Evolutionary conservation across 257 asterid species (phyloP).

Genomic region (Solanum tacnaense): DNA sequence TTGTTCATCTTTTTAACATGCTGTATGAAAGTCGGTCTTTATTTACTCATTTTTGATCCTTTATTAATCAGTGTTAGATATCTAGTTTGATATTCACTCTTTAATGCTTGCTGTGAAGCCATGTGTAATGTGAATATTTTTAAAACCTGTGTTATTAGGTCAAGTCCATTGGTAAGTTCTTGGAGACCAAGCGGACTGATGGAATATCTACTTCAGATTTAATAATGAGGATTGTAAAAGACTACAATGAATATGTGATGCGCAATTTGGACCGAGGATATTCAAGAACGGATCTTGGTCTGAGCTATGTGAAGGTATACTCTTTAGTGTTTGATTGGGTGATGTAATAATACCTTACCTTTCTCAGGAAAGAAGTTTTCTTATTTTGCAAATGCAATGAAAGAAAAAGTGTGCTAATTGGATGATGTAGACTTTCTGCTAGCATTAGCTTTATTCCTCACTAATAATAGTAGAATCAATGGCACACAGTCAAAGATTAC

Average conservation of each 20-base stretch:
- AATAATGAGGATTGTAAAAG: conserved; percentile 57
- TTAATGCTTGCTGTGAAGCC: background rate
- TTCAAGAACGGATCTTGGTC: conserved; percentile 54
- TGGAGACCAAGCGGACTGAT: conserved; percentile 49
- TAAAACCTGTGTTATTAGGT: conserved; percentile 22
- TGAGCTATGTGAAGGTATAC: conserved; percentile 55
- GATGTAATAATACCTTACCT: background rate
- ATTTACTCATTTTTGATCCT: background rate
- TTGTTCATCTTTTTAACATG: background rate
- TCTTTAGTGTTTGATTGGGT: background rate
- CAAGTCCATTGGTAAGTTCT: conserved; percentile 45
- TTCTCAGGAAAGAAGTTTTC: background rate
- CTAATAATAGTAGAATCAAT: background rate
- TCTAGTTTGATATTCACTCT: background rate
- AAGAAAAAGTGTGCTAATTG: background rate
- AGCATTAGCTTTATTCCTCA: background rate
- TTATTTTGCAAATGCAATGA: background rate
- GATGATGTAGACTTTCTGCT: background rate
- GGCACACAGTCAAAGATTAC: background rate
- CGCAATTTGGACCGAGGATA: conserved; percentile 67
- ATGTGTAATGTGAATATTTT: background rate
- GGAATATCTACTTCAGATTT: conserved; percentile 62
- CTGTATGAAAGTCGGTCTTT: background rate
- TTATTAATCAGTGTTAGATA: background rate
- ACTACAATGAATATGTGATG: conserved; percentile 61